A percentile compares a stretch with the other conserved stretches of the same genome.
Evolutionary conservation across 2,329 filamentous ascomycete species (phyloP).

Genomic region (Hypoxylon sp.): DNA sequence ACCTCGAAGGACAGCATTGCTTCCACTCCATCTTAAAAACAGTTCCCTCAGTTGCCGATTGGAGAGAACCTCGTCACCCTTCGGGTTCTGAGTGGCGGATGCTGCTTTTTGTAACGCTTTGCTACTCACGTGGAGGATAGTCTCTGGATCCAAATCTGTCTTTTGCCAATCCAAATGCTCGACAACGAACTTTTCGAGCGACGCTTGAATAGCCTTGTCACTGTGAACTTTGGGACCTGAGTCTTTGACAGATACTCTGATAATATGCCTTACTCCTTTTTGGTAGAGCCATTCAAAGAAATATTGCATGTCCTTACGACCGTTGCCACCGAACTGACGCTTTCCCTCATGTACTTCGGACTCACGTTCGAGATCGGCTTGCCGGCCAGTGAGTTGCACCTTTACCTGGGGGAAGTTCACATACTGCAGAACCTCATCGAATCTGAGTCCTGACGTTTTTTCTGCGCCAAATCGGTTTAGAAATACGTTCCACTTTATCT

Average conservation of each 20-base stretch:
- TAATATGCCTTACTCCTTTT: conserved; percentile 11
- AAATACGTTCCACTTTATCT: conserved; percentile 13
- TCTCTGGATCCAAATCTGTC: conserved; percentile 19
- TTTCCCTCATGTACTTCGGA: not conserved
- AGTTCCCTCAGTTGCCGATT: conserved; percentile 9
- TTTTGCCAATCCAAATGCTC: conserved; percentile 26
- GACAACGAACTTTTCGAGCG: conserved; percentile 4
- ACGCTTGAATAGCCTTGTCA: conserved; percentile 18
- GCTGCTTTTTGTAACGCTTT: not conserved
- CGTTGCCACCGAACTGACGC: not conserved
- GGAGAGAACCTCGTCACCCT: not conserved
- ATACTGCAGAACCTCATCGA: conserved; percentile 1
- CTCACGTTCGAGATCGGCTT: conserved; percentile 7
- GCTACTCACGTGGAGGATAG: conserved; percentile 18
- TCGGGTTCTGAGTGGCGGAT: not conserved
- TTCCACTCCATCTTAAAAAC: conserved; percentile 16
- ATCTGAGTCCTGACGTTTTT: not conserved
- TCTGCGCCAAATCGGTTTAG: not conserved
- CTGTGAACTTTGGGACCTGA: conserved; percentile 10
- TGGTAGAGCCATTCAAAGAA: conserved; percentile 13
- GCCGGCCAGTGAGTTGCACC: conserved; percentile 14
- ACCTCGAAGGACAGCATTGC: conserved; percentile 14
- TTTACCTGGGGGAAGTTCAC: conserved; percentile 7
- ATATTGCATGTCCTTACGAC: conserved; percentile 21
- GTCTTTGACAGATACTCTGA: conserved; percentile 5